Conservation (phyloP, 495 filamentous ascomycete species). For the Xylaria intraflava region DNA sequence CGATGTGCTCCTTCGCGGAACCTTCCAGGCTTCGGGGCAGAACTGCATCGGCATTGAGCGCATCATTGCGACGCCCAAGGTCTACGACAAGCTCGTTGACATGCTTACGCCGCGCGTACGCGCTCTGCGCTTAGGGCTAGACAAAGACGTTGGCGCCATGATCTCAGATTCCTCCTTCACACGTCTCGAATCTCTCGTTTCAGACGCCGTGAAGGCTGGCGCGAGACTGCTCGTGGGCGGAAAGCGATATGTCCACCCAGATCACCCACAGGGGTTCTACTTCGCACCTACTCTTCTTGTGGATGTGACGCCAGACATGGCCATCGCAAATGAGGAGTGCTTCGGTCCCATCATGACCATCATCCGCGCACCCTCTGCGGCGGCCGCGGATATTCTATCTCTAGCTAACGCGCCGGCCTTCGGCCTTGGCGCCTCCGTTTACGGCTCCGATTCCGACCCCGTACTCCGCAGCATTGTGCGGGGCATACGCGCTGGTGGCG, state of each 20-base stretch:
- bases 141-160: constrained; percentile 80
- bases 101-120: constrained; percentile 66
- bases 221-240: constrained; percentile 80
- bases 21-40: constrained; percentile 94
- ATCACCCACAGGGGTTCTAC: constrained; percentile 73
- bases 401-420: constrained; percentile 74
- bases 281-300: constrained; percentile 85
- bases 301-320: constrained; percentile 71
- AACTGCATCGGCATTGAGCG: constrained; percentile 98
- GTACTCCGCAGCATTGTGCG: constrained; percentile 44
- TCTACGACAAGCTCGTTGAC: constrained; percentile 65
- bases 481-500: constrained; percentile 78
- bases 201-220: constrained; percentile 67
- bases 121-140: constrained; percentile 56
- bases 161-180: constrained; percentile 70
- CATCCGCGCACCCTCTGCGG: constrained; percentile 54
- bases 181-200: constrained; percentile 63
- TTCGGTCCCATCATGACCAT: constrained; percentile 87
- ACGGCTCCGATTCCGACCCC: constrained; percentile 53
- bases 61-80: constrained; percentile 68
- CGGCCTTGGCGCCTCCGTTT: constrained; percentile 77
- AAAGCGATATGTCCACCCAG: constrained; percentile 59
- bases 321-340: constrained; percentile 83
- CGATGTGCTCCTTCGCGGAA: constrained; percentile 79
- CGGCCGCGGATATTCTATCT: constrained; percentile 53